Conservation (phyloP, 768 basidiomycete genomes). For the Tylopilus felleus region DNA sequence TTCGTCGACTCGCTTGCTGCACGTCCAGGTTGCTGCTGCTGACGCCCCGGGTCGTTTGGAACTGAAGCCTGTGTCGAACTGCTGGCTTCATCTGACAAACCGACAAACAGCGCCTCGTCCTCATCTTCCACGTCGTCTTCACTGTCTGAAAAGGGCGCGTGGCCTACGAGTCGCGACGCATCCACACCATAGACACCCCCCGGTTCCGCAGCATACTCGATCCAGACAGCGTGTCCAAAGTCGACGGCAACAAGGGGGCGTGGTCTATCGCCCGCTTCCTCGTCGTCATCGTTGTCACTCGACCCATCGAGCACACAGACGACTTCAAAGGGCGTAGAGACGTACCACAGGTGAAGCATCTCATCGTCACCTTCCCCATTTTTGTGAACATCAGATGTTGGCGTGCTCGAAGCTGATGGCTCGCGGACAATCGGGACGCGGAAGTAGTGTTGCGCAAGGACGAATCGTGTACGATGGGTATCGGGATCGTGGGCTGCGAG, state of each 20-base stretch:
- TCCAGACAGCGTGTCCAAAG: conserved; percentile 86
- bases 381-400: neutral
- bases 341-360: conserved; percentile 69
- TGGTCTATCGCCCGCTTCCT: conserved; percentile 43
- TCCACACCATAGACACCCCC: conserved; percentile 29
- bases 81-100: conserved; percentile 9
- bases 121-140: conserved; percentile 29
- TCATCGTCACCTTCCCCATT: conserved; percentile 41
- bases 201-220: conserved; percentile 50
- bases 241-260: conserved; percentile 77
- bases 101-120: conserved; percentile 13
- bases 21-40: neutral
- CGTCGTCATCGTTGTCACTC: conserved; percentile 30
- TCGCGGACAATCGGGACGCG: conserved; percentile 51
- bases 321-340: conserved; percentile 67
- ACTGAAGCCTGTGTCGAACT: neutral
- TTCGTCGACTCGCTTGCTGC: conserved; percentile 9
- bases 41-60: conserved; percentile 2
- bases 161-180: conserved; percentile 28
- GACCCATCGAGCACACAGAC: conserved; percentile 57
- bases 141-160: conserved; percentile 22
- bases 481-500: conserved; percentile 60
- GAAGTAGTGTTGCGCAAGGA: conserved; percentile 76
- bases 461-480: conserved; percentile 57
- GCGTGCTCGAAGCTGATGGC: conserved; percentile 9